phyloP scores from a whole-genome alignment of 2,329 filamentous ascomycete genomes.

The Fusarium gaditjirri region DNA sequence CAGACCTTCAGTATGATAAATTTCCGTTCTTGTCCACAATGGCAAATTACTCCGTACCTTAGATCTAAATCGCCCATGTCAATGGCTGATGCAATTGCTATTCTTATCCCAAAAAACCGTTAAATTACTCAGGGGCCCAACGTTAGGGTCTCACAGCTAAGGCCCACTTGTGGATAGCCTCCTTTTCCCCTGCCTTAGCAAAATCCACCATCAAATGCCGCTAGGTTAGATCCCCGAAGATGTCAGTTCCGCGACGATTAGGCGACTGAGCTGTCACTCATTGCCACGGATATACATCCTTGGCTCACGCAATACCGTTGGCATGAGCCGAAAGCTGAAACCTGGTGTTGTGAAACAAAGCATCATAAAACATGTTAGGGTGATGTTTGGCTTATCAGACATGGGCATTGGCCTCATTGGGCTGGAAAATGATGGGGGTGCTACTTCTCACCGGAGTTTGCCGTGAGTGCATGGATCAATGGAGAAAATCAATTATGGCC shows the following conservation, averaged over 20 bases:
- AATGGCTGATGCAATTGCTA: neutral
- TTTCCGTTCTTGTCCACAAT: neutral
- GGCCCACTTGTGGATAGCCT: neutral
- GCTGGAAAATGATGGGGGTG: neutral
- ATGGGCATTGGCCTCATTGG: neutral
- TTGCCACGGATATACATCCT: neutral
- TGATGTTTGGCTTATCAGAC: neutral
- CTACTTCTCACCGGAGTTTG: neutral
- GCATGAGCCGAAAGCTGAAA: neutral
- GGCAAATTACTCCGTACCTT: neutral
- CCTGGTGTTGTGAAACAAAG: neutral
- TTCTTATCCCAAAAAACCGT: neutral
- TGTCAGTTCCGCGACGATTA: neutral
- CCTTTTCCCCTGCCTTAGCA: conserved; percentile 1
- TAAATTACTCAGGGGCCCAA: neutral
- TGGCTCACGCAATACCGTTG: neutral
- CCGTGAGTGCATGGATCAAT: too few species aligned
- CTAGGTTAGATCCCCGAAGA: neutral
- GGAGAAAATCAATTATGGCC: rapidly evolving
- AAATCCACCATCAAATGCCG: neutral
- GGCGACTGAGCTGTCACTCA: neutral
- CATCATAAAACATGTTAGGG: neutral
- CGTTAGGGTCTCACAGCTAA: neutral
- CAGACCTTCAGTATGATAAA: too few species aligned
- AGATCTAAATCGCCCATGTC: neutral